Conservation (phyloP, 495 filamentous ascomycete species). For the Podospora fimiseda region DNA sequence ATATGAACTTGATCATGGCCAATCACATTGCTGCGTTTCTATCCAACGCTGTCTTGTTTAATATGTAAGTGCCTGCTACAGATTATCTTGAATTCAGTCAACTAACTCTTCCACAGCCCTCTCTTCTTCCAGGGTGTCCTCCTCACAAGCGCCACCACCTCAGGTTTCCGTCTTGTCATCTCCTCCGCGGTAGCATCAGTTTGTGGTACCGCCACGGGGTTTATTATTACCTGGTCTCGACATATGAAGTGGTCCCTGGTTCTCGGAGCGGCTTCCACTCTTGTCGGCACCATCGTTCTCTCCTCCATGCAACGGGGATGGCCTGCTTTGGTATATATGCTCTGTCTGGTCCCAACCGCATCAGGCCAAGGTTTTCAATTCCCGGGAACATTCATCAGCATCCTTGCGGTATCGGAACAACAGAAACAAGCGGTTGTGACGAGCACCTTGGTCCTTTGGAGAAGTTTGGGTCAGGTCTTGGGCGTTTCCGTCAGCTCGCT, state of each 20-base stretch:
- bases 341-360: conserved; percentile 54
- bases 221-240: conserved; percentile 62
- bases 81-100: too few relatives aligned
- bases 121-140: conserved; percentile 78
- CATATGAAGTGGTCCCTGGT: conserved; percentile 58
- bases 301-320: conserved; percentile 45
- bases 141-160: conserved; percentile 61
- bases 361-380: conserved; percentile 61
- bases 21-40: conserved; percentile 61
- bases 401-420: conserved; percentile 61
- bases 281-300: conserved; percentile 51
- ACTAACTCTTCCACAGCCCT: conserved; percentile 34
- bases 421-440: conserved; percentile 72
- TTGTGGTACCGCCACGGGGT: conserved; percentile 57
- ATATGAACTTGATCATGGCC: conserved; percentile 60
- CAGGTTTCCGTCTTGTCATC: conserved; percentile 62
- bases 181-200: conserved; percentile 52
- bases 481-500: conserved; percentile 66
- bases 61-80: conserved; percentile 53
- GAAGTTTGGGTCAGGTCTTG: conserved; percentile 62
- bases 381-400: conserved; percentile 58
- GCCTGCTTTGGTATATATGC: conserved; percentile 52
- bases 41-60: conserved; percentile 66
- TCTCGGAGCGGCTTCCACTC: conserved; percentile 47
- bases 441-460: conserved; percentile 60